phyloP scores from a whole-genome alignment of 441 rosid species.

The Mallotus japonicus region DNA sequence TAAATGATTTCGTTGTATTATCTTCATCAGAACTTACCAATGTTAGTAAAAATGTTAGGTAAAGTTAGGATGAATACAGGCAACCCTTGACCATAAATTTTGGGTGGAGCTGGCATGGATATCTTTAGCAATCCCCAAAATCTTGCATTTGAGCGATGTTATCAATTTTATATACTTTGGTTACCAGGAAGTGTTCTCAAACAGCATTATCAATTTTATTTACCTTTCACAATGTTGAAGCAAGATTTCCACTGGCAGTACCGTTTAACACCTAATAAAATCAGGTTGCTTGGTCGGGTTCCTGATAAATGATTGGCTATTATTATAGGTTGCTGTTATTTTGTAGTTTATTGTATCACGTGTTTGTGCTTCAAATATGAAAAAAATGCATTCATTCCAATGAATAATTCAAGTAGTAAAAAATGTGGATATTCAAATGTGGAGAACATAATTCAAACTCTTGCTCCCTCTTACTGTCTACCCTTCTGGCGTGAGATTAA shows the following conservation, averaged over 20 bases:
- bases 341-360: no score
- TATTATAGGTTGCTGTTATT: no score
- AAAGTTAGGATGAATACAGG: slow-evolving; percentile 1
- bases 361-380: no score
- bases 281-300: no score
- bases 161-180: not conserved
- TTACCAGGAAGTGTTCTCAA: not conserved
- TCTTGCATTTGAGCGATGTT: not conserved
- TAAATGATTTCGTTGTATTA: slow-evolving; percentile 30
- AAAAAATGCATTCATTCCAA: no score
- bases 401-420: no score
- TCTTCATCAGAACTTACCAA: slow-evolving; percentile 19
- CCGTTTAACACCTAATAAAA: not conserved
- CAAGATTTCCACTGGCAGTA: not conserved
- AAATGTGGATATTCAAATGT: no score
- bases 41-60: slow-evolving; percentile 11
- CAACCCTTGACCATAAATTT: not conserved
- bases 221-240: not conserved
- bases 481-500: no score
- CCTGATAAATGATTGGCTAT: no score
- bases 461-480: no score
- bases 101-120: slow-evolving; percentile 4
- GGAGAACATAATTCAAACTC: no score
- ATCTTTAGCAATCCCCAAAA: not conserved
- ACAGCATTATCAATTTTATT: not conserved